These are phyloP conservation scores for Ricinus communis DNA, from an alignment of 345 rosid species.

Conservation along the genomic window DNA sequence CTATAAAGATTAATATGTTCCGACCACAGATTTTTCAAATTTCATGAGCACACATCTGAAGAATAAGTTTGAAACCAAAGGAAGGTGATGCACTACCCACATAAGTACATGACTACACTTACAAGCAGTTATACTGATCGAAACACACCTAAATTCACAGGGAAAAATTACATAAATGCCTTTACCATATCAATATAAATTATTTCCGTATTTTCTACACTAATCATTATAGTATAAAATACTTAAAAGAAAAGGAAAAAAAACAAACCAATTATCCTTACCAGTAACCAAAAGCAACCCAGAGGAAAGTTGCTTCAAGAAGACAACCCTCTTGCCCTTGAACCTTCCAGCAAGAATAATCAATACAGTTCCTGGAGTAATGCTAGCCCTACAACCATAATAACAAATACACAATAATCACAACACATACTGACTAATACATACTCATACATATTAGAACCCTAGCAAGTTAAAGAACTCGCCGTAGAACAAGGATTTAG, in stretches of 20 bases:
- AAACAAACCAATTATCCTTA: constrained; percentile 20
- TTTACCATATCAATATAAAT: no score
- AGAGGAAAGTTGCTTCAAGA: constrained; percentile 77
- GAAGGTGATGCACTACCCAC: no score
- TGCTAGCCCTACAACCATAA: constrained; percentile 46
- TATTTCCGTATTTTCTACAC: no score
- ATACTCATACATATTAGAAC: neutral
- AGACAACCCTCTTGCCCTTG: constrained; percentile 87
- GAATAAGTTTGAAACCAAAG: no score
- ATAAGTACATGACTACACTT: no score
- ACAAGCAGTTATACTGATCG: neutral
- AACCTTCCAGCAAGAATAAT: constrained; percentile 78
- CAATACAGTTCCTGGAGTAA: constrained; percentile 67
- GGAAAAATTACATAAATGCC: no score
- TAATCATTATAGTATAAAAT: neutral
- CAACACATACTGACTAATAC: neutral
- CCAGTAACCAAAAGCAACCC: constrained; percentile 86
- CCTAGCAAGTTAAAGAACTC: neutral
- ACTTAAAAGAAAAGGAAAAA: neutral
- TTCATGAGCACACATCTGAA: no score
- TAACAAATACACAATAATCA: neutral
- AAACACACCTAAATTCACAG: neutral
- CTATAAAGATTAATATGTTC: neutral
- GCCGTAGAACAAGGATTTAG: no score
- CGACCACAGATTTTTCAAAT: neutral